Base-by-base conservation (phyloP, 1,284 basidiomycete species). In the Polyporus tsugae region DNA sequence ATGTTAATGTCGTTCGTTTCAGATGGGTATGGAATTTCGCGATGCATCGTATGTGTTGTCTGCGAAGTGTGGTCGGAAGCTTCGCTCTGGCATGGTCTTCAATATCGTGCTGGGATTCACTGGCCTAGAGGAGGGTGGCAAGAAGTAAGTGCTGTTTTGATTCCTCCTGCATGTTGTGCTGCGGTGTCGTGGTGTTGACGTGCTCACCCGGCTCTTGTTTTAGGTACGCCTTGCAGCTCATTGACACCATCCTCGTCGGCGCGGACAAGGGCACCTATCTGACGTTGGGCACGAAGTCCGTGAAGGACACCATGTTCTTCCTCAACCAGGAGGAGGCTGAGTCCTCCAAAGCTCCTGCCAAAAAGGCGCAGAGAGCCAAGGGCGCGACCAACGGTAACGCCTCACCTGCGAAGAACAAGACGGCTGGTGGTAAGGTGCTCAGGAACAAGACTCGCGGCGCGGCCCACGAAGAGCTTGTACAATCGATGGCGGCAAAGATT, bases 1-100 rank as follows among this genome's bases (percentile, higher is more conserved):
- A 49, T 42, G 55, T 39, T 67, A 29, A 65, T 35, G 65, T 58
- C 15, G 6, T 52, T 19, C 68, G 7, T 13, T 67, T 7, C 75
- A 97, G 95, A 97, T 91, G 78, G 96, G 96, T 15, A 89, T 98
- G 78, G 97, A 99, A 80, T 98, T 97, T 82, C 91, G 97, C 41
- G 97, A 99, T 78, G 91, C 93, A 11, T 85, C 90, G 0, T 98
- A 96, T 78, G 82, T 96, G 2, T 84, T 99, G 44, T 93, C 91
- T 3, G 74, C 90, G 13, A 99, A 98, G 83, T 97, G 95, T 76
- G 83, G 81, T 11, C 89, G 93, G 15, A 82, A 82, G 39, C 79
- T 99, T 64, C 89, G 89, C 77, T 82, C 90, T 62, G 91, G 92
- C 77, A 98, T 98, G 96, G 86, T 95, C 22, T 85, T 98, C 78